Conservation (phyloP, 78 protist species). For the Diacronema lutheri region DNA sequence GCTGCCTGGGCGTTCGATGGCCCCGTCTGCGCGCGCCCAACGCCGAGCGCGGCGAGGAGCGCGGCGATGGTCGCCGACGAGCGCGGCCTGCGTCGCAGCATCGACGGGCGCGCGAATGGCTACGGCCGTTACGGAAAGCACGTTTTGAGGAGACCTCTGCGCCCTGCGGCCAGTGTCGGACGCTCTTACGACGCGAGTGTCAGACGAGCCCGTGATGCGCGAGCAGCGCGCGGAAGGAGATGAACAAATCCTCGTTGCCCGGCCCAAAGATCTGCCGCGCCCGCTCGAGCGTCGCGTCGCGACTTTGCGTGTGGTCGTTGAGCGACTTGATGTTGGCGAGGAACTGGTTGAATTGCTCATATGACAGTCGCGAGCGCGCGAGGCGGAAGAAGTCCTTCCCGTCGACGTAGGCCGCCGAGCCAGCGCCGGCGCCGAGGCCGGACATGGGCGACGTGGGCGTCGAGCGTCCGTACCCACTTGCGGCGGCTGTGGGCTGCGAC, state of each 20-base stretch:
- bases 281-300: not conserved
- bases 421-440: not conserved
- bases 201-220: not conserved
- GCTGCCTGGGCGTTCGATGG: too few relatives aligned
- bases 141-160: too few relatives aligned
- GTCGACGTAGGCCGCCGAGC: not conserved
- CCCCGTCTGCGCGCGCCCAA: too few relatives aligned
- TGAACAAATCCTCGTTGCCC: not conserved
- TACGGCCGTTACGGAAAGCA: too few relatives aligned
- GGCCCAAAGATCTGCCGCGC: not conserved
- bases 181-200: too few relatives aligned
- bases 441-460: not conserved
- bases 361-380: not conserved
- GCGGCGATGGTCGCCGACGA: too few relatives aligned
- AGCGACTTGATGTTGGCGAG: not conserved
- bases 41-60: too few relatives aligned
- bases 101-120: too few relatives aligned
- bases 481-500: not conserved
- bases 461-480: not conserved
- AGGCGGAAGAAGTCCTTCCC: not conserved
- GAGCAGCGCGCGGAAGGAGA: not conserved
- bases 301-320: not conserved
- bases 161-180: too few relatives aligned
- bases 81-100: too few relatives aligned
- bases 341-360: slow-evolving; percentile 5